These are phyloP conservation scores for Lippia alba DNA, from an alignment of 305 asterid genomes.

Conservation along the genomic window DNA sequence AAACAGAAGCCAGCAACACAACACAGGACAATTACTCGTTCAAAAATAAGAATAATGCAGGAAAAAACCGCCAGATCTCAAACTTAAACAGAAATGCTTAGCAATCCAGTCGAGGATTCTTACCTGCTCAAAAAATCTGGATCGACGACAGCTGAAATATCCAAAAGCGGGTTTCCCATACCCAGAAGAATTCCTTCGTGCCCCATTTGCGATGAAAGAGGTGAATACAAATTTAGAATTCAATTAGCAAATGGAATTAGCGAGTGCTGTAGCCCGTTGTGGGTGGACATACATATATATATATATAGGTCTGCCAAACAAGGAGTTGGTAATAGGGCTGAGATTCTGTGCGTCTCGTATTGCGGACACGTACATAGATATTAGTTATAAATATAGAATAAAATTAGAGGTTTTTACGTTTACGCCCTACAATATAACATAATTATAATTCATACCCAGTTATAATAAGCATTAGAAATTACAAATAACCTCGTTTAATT, in stretches of 20 bases:
- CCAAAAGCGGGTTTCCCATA: conserved; percentile 79
- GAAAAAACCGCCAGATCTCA: conserved; percentile 6
- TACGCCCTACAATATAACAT: no score
- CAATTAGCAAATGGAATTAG: conserved; percentile 10
- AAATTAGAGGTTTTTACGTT: no score
- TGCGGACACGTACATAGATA: neutral
- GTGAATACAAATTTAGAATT: conserved; percentile 13
- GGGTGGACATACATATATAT: neutral
- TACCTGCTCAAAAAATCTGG: conserved; percentile 62
- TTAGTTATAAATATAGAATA: no score
- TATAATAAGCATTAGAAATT: no score
- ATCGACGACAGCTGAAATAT: conserved; percentile 65
- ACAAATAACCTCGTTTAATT: no score
- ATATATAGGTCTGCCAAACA: neutral
- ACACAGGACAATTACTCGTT: no score
- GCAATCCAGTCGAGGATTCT: conserved; percentile 5
- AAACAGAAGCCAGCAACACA: neutral
- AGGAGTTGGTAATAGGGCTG: neutral
- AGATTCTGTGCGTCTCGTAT: conserved; percentile 11
- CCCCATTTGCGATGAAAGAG: conserved; percentile 41
- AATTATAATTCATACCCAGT: no score
- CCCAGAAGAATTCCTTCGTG: conserved; percentile 61
- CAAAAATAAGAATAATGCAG: neutral
- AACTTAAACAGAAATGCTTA: conserved; percentile 1
- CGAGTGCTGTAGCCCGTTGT: conserved; percentile 13